phyloP scores from a whole-genome alignment of 345 rosid species.

The Cardiospermum halicacabum region DNA sequence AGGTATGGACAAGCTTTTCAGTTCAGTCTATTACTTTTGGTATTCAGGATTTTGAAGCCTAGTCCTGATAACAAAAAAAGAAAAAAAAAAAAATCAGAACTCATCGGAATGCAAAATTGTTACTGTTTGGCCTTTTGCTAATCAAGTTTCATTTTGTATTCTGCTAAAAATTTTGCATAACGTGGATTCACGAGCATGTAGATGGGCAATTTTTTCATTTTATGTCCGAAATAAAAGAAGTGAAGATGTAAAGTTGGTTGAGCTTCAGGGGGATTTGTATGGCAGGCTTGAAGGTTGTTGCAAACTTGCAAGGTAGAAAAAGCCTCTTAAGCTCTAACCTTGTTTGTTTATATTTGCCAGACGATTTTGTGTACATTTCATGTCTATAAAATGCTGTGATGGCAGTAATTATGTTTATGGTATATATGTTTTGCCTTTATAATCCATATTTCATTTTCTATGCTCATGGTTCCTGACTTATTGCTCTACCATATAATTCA shows the following conservation, averaged over 20 bases:
- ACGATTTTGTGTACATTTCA: conserved; percentile 9
- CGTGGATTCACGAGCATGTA: conserved; percentile 16
- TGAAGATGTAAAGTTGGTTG: conserved; percentile 25
- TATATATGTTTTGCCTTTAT: not conserved
- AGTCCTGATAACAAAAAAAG: conserved; percentile 9
- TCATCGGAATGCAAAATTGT: conserved; percentile 12
- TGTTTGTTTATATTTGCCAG: conserved; percentile 5
- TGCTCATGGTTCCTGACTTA: not conserved
- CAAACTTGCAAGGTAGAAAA: conserved; percentile 8
- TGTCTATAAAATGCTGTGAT: conserved; percentile 10
- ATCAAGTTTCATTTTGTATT: conserved; percentile 12
- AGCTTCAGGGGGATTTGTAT: conserved; percentile 17
- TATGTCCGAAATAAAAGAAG: conserved; percentile 26
- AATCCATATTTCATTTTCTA: not conserved
- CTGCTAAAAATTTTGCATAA: conserved; percentile 15
- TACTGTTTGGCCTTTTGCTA: not conserved
- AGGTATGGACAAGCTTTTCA: conserved; percentile 19
- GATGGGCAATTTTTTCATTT: conserved; percentile 14
- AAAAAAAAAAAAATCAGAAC: conserved; percentile 2
- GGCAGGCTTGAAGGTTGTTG: not conserved
- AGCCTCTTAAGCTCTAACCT: conserved; percentile 10
- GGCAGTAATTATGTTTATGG: not conserved
- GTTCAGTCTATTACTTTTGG: conserved; percentile 5
- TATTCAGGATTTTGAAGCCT: conserved; percentile 16
- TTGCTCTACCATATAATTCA: not conserved